Evolutionary conservation across 495 filamentous ascomycete species (phyloP), one percentile per base, ranked within the genome.

Genomic region (Friedmanniomyces endolithicus): DNA sequence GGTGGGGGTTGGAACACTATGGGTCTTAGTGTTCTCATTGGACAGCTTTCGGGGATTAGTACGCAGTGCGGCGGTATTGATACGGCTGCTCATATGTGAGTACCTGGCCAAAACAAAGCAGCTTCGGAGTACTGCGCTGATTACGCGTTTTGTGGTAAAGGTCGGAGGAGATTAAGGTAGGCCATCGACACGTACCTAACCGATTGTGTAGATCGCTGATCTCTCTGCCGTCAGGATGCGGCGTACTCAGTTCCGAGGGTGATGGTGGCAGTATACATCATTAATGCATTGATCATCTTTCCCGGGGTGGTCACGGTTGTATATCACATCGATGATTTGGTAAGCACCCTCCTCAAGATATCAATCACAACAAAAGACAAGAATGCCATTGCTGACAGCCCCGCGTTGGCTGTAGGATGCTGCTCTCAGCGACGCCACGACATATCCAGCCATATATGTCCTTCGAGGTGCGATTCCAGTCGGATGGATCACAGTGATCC

Each of bases 281-380:
- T 55, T 43, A 55, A 47, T 25, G 27, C 41, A 11, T 19, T 1
- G 2, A 29, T 55, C 40, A 31, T 53, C 6, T 53, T 53, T 24
- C 61, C 69, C 37, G 70, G 76, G 63, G 55, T 75, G 2, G 61
- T 78, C 43, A 70, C 74, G 6, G 62, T 74, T 33, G 59, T 72
- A 6, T 80, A 75, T 60, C 68, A 67, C 45, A 68, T 47, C 16
- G 44, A 59, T 55, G 1, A 47, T 48, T 6, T 29, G 54, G 22
- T 47, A 2, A 31, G 52, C 11, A 65, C 64, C 52, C 56, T 56
- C 14, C 31, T 49, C 9, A 14, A 64, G 6, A 63, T 56, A 24
- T 62, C 57, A 17, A 23, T 58, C 11, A 62, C 65, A 56, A 23
- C 61, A 19, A 49, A 67, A 16, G 60, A 64, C 7, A 23, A 62